Base-by-base conservation (phyloP, 2,329 filamentous ascomycete species). In the Aspergillus neoniger region DNA sequence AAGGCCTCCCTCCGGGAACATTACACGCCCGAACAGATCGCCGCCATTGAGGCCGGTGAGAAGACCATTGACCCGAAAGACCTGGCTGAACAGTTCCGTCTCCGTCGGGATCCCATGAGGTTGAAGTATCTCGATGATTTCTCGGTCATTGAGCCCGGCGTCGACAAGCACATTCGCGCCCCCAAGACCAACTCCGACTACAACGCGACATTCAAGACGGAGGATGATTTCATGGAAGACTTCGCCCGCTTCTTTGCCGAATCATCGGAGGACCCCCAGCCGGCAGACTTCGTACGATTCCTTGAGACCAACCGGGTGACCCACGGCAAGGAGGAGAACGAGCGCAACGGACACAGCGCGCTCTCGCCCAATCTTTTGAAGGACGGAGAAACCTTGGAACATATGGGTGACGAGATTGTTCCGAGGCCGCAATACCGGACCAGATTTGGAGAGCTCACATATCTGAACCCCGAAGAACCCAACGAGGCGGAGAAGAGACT, bases 71-170 rank as follows among this genome's bases (percentile, higher is more conserved):
- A 90, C 72, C 80, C 88, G 9, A 82, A 87, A 66, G 91, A 98
- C 76, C 74, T 97, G 72, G 82, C 88, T 44, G 82, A 86, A 36
- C 90, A 95, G 78, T 91, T 88, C 65, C 83, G 86, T 47, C 76
- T 91, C 68, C 88, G 92, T 63, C 83, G 81, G 57, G 92, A 96
- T 73, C 84, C 87, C 8, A 90, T 91, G 81, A 82, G 82, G 56
- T 80, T 93, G 53, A 82, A 86, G 63, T 95, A 96, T 76, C 79
- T 94, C 58, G 92, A 97, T 74, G 91, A 96, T 76, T 90, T 96
- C 71, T 86, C 89, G 61, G 84, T 85, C 59, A 84, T 94, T 64
- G 86, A 91, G 71, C 91, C 92, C 56, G 82, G 91, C 53, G 85
- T 95, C 62, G 94, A 98, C 79, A 85, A 88, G 73, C 86, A 80